Conservation (phyloP, 1,139 yeast genomes). For the Protomyces lactucae-debilis region DNA sequence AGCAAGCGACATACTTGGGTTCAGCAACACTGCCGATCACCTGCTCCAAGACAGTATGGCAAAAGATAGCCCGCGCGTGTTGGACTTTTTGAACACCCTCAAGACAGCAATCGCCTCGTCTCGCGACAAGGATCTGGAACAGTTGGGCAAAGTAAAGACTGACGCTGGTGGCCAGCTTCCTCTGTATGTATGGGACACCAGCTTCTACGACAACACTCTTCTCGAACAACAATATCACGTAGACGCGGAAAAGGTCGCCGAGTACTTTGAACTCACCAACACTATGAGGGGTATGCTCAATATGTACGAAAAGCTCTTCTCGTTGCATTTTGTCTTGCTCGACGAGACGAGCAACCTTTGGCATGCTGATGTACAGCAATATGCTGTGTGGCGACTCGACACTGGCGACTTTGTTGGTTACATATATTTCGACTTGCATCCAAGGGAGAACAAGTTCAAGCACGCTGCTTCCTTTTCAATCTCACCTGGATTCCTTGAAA, state of each 20-base stretch:
- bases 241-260: constrained; percentile 65
- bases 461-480: constrained; percentile 81
- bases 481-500: constrained; percentile 54
- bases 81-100: constrained; percentile 58
- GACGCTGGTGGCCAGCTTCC: constrained; percentile 45
- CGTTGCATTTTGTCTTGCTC: constrained; percentile 58
- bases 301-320: constrained; percentile 64
- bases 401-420: constrained; percentile 69
- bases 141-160: constrained; percentile 51
- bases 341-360: constrained; percentile 45
- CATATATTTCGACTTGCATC: constrained; percentile 75
- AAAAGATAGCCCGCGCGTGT: constrained; percentile 56
- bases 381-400: constrained; percentile 65
- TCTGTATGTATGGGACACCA: constrained; percentile 69
- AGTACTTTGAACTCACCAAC: constrained; percentile 68
- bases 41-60: constrained; percentile 76
- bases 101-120: constrained; percentile 53
- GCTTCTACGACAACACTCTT: constrained; percentile 59
- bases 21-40: constrained; percentile 61
- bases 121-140: constrained; percentile 53
- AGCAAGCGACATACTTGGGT: constrained; percentile 61
- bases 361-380: constrained; percentile 75
- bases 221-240: constrained; percentile 66
- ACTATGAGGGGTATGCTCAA: constrained; percentile 64
- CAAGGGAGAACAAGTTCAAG: constrained; percentile 78